A percentile compares a stretch with the other conserved stretches of the same genome.
These are phyloP conservation scores for Penicillium sp. DNA, from an alignment of 2,329 filamentous ascomycete species.

Conservation along the genomic window DNA sequence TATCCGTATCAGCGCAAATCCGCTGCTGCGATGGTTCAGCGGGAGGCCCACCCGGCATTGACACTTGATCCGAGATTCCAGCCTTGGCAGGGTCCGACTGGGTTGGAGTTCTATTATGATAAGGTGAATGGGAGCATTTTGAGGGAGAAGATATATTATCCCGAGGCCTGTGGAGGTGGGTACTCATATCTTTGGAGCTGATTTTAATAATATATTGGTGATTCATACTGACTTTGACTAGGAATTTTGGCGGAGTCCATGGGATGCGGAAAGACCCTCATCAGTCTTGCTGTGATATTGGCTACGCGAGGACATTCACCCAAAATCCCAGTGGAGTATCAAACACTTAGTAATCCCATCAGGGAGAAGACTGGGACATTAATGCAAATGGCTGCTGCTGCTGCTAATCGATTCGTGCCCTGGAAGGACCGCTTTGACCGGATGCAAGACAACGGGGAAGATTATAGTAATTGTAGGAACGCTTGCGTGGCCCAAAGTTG, in stretches of 20 bases:
- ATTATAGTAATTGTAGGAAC: conserved; percentile 55
- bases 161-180: conserved; percentile 69
- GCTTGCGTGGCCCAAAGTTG: conserved; percentile 59
- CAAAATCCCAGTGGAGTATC: conserved; percentile 62
- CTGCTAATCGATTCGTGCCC: conserved; percentile 64
- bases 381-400: conserved; percentile 71
- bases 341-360: conserved; percentile 42
- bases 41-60: conserved; percentile 64
- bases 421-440: conserved; percentile 64
- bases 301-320: conserved; percentile 70
- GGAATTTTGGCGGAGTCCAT: conserved; percentile 49
- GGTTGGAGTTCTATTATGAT: conserved; percentile 67
- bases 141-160: conserved; percentile 68
- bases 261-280: conserved; percentile 78
- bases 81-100: conserved; percentile 58
- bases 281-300: conserved; percentile 73
- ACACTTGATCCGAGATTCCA: conserved; percentile 73
- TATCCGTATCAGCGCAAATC: conserved; percentile 79
- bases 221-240: conserved; percentile 12
- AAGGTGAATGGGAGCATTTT: conserved; percentile 61
- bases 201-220: not conserved
- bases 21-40: conserved; percentile 78
- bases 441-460: conserved; percentile 46
- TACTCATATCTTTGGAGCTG: not conserved
- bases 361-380: conserved; percentile 59